Evolutionary conservation across 176 grass and related monocot genomes (phyloP).

Genomic region (Carex parvula): DNA sequence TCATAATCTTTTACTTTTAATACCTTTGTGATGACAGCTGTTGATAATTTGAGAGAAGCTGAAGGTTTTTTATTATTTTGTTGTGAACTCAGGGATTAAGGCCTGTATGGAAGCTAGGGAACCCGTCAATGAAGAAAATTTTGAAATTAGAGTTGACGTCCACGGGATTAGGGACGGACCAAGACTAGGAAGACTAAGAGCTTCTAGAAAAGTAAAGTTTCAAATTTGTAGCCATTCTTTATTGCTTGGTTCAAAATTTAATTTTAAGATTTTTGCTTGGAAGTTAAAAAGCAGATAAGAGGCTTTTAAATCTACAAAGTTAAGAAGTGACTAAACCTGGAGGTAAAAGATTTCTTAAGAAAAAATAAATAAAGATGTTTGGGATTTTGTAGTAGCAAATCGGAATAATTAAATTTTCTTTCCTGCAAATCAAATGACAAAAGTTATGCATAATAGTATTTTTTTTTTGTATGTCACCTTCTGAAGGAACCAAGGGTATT

Average conservation of each 20-base stretch:
- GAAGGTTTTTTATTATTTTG: background rate
- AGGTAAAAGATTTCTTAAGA: background rate
- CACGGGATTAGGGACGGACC: constrained; percentile 60
- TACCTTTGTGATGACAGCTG: background rate
- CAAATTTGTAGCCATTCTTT: background rate
- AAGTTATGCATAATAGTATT: background rate
- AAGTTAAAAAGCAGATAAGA: background rate
- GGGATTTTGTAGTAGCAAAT: background rate
- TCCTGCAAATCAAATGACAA: background rate
- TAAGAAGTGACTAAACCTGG: background rate
- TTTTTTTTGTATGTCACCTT: background rate
- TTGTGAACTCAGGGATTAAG: constrained; percentile 55
- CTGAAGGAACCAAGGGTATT: constrained; percentile 71
- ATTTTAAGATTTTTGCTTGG: background rate
- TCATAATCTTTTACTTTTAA: background rate
- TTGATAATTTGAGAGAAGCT: constrained; percentile 4
- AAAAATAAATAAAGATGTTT: background rate
- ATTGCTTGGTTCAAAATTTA: background rate
- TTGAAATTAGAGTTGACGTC: constrained; percentile 59
- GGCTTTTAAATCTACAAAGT: background rate
- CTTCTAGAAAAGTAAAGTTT: constrained; percentile 44
- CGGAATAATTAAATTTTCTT: background rate
- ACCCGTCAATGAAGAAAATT: constrained; percentile 49
- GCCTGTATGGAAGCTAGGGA: constrained; percentile 59
- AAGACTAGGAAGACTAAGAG: constrained; percentile 56